Conservation (phyloP, 2,329 filamentous ascomycete genomes). For the Talaromyces sp. region DNA sequence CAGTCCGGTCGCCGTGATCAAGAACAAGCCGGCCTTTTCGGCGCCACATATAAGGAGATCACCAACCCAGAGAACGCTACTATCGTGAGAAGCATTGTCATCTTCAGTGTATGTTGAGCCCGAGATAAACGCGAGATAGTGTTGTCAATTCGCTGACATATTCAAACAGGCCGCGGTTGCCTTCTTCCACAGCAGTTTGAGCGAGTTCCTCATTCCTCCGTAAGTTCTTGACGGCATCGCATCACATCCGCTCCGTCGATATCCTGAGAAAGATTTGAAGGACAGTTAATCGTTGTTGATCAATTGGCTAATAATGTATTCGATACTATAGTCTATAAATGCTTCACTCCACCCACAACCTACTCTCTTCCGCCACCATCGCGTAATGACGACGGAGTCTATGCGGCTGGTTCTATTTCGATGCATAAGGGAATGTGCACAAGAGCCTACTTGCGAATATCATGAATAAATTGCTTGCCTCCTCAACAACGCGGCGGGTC, state of each 20-base stretch:
- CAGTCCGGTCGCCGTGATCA: slow-evolving; percentile 45
- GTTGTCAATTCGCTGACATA: neutral
- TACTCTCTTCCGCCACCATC: neutral
- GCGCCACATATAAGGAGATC: slow-evolving; percentile 59
- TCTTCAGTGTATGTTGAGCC: slow-evolving; percentile 61
- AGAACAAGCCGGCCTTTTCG: slow-evolving; percentile 50
- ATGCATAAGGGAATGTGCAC: neutral
- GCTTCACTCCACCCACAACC: neutral
- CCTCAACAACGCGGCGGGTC: neutral
- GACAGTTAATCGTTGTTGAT: neutral
- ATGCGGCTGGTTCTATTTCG: neutral
- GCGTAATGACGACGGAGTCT: neutral
- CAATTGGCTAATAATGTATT: neutral
- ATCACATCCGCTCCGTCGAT: neutral
- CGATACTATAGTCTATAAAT: slow-evolving; percentile 8
- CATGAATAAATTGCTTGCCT: neutral
- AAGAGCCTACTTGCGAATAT: neutral
- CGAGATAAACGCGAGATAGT: neutral
- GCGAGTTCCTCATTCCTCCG: slow-evolving; percentile 65
- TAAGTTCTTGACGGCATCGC: slow-evolving; percentile 31
- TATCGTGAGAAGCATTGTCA: slow-evolving; percentile 63
- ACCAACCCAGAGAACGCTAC: slow-evolving; percentile 66
- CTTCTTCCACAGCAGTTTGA: slow-evolving; percentile 65
- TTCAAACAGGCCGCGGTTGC: slow-evolving; percentile 59
- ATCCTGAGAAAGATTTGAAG: neutral